Evolutionary conservation across 2,329 filamentous ascomycete genomes (phyloP).

Genomic region (Diaporthe velutina): DNA sequence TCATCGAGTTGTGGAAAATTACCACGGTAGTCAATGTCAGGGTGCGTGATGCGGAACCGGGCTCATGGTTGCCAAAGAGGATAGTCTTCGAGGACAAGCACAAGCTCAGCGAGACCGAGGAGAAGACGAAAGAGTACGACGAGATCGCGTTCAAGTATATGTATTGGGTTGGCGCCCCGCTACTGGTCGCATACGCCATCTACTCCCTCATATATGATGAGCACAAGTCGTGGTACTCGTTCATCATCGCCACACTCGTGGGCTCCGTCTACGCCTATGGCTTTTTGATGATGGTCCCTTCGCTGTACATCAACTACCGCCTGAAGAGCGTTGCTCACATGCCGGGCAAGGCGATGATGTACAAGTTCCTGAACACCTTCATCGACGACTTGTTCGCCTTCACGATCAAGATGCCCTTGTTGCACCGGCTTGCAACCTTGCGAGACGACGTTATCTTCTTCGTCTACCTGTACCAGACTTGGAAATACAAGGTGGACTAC

Average conservation of each 20-base stretch:
- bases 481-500: constrained; percentile 92
- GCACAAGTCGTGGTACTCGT: constrained; percentile 99
- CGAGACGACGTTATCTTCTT: constrained; percentile 99
- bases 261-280: constrained; percentile 98
- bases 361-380: constrained; percentile 99
- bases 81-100: constrained; percentile 96
- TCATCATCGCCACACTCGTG: constrained; percentile 93
- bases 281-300: constrained; percentile 99
- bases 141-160: constrained; percentile 98
- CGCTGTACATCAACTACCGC: constrained; percentile 98
- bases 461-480: constrained; percentile 94
- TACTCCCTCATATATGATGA: constrained; percentile 94
- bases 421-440: constrained; percentile 92
- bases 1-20: constrained; percentile 88
- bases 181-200: constrained; percentile 87
- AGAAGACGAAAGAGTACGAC: constrained; percentile 99
- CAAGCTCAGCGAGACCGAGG: constrained; percentile 92
- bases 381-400: constrained; percentile 99
- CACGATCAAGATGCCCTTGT: constrained; percentile 98
- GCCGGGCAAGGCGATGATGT: constrained; percentile 95
- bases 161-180: constrained; percentile 90
- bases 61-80: constrained; percentile 81
- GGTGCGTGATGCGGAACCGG: constrained; percentile 75
- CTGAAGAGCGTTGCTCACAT: constrained; percentile 97
- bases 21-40: constrained; percentile 95